These are phyloP conservation scores for Penicillium hordei DNA, from an alignment of 2,329 filamentous ascomycete species.

Conservation along the genomic window DNA sequence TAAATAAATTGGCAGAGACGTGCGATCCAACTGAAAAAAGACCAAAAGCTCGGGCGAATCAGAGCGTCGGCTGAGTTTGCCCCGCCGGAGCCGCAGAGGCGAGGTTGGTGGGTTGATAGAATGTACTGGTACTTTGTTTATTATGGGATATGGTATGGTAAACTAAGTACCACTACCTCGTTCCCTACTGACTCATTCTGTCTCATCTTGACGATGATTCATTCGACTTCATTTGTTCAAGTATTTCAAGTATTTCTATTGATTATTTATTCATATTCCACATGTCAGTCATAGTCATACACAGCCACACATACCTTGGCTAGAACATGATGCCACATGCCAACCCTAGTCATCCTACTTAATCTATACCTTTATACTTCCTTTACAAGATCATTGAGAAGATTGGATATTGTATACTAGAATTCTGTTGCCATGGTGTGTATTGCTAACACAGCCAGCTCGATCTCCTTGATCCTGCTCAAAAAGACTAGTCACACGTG, in stretches of 20 bases:
- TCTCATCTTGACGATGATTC: conserved; percentile 23
- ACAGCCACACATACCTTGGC: neutral
- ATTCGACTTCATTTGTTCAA: neutral
- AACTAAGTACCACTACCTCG: conserved; percentile 6
- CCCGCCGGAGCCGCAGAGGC: conserved; percentile 19
- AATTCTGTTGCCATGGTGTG: no score
- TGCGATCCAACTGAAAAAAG: conserved; percentile 20
- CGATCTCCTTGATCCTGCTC: no score
- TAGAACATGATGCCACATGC: neutral
- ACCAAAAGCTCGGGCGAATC: conserved; percentile 28
- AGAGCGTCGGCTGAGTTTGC: conserved; percentile 2
- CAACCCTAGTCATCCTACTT: neutral
- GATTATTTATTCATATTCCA: neutral
- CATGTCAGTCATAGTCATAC: neutral
- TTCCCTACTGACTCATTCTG: conserved; percentile 25
- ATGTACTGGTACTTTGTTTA: conserved; percentile 9
- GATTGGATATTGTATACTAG: no score
- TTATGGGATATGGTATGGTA: neutral
- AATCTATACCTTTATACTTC: neutral
- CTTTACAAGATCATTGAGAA: no score
- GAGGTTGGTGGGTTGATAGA: conserved; percentile 1
- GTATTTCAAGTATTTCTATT: neutral
- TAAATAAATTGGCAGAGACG: conserved; percentile 14
- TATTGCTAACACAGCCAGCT: no score
- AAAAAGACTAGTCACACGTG: no score